Evolutionary conservation across 1,139 yeast genomes (phyloP), one percentile per base, ranked within the genome.

Genomic region (Taphrina betulina): DNA sequence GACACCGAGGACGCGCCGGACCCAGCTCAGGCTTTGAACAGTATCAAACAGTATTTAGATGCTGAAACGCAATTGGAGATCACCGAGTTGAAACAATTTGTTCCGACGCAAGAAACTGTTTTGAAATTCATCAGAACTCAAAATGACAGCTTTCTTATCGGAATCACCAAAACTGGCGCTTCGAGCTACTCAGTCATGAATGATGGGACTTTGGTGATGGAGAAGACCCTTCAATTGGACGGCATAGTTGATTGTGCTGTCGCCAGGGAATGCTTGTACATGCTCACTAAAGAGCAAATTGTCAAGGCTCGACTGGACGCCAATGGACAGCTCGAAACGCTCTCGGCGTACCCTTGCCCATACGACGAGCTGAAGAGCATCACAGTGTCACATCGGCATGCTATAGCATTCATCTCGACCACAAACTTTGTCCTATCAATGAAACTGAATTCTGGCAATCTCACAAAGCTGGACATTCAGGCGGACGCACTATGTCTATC

Each of bases 61-160:
- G 26, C 44, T 14, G 53, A 48, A 26, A 35, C 53, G 4, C 37
- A 29, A n/a, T 20, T 40, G 12, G 53, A 48, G 29, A 44, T 37
- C 14, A 28, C 35, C 12, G 35, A 38, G 14, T 23, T 48, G 33
- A 31, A 40, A 17, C 14, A 24, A 16, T 43, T 48, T 22, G 34
- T 48, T 17, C 44, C 43, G 5, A 34, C 42, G 17, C 24, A 22
- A 16, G 38, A 36, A 5, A 43, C 53, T 3, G 16, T 48, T 22
- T 19, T 26, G n/a, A 48, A 48, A 33, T 40, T 48, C 33, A 16
- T 48, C 22, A 36, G 31, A 2, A 29, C 34, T 26, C 17, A 14
- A 22, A 48, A 37, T 20, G 53, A 37, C 3, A 37, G 37, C 37
- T 38, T 20, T 37, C 12, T 48, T 29, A 24, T 48, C 14, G 44